These are phyloP conservation scores for Penicillium fuscoglaucum DNA, from an alignment of 2,329 filamentous ascomycete species.

Conservation along the genomic window DNA sequence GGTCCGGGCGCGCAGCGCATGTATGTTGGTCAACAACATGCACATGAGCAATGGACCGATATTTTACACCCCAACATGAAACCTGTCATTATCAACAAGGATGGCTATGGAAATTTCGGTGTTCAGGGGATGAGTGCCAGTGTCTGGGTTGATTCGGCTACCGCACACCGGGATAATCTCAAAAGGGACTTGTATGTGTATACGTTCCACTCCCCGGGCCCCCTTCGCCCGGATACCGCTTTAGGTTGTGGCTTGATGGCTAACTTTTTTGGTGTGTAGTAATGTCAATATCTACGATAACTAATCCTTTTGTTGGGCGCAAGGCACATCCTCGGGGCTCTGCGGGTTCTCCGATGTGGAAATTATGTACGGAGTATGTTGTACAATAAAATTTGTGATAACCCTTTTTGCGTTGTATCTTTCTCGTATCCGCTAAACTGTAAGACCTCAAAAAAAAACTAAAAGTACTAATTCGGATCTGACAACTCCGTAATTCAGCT, in stretches of 20 bases:
- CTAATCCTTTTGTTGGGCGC: constrained; percentile 4
- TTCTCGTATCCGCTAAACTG: background rate
- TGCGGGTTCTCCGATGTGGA: background rate
- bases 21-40: constrained; percentile 60
- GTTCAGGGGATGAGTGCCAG: constrained; percentile 56
- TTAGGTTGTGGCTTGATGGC: background rate
- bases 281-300: constrained; percentile 16
- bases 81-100: constrained; percentile 57
- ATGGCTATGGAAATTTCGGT: constrained; percentile 60
- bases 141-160: constrained; percentile 61
- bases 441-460: background rate
- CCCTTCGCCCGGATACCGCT: too few relatives aligned
- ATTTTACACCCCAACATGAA: constrained; percentile 55
- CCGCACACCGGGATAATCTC: constrained; percentile 25
- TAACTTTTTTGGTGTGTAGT: constrained; percentile 1
- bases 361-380: background rate
- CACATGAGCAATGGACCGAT: constrained; percentile 64
- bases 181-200: constrained; percentile 18
- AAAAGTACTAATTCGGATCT: background rate
- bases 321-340: background rate
- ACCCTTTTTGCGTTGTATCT: background rate
- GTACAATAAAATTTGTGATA: background rate
- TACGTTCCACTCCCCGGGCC: background rate
- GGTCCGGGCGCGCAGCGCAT: constrained; percentile 56
- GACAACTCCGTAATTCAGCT: background rate